phyloP scores from a whole-genome alignment of 2,329 filamentous ascomycete genomes.

The Alternaria hordeiaustralica region DNA sequence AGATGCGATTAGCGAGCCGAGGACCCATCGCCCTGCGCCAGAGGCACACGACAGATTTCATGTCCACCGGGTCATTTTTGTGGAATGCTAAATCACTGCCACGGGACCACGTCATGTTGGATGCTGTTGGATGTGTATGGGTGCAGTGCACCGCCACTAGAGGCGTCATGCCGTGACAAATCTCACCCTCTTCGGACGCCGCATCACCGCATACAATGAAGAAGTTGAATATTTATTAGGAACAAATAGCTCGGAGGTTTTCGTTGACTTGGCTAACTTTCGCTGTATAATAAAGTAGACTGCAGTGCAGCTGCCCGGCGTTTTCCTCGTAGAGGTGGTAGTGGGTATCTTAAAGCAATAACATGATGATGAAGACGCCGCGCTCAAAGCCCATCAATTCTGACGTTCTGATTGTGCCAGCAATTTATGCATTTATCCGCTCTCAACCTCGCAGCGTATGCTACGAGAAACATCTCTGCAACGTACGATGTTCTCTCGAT shows the following conservation, averaged over 20 bases:
- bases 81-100: slow-evolving; percentile 9
- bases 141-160: slow-evolving; percentile 18
- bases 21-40: slow-evolving; percentile 17
- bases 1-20: slow-evolving; percentile 27
- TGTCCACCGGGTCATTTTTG: slow-evolving; percentile 8
- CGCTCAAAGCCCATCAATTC: slow-evolving; percentile 4
- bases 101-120: slow-evolving; percentile 37
- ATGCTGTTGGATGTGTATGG: background rate
- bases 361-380: background rate
- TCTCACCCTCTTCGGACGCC: background rate
- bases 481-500: slow-evolving; percentile 29
- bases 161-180: background rate
- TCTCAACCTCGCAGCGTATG: slow-evolving; percentile 28
- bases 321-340: background rate
- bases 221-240: background rate
- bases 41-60: slow-evolving; percentile 26
- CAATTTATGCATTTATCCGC: slow-evolving; percentile 32
- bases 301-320: background rate
- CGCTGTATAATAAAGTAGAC: background rate
- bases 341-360: background rate
- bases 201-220: background rate
- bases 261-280: background rate
- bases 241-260: background rate
- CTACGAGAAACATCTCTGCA: slow-evolving; percentile 9
- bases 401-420: slow-evolving; percentile 30